Evolutionary conservation across 2,329 filamentous ascomycete genomes (phyloP).

Genomic region (Cadophora sp.): DNA sequence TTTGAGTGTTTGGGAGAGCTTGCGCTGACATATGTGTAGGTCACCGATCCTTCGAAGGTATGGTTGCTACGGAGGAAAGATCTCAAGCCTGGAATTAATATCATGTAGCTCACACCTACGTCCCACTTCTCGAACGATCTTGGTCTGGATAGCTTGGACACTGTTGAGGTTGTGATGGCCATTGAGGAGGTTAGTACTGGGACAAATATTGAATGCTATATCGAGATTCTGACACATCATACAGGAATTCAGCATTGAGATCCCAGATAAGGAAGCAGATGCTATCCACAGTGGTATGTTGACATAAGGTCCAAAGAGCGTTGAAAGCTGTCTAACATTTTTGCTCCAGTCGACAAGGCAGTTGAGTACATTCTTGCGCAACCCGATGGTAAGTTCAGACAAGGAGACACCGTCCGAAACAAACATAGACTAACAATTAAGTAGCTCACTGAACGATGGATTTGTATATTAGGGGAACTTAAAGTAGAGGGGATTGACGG

Average conservation of each 20-base stretch:
- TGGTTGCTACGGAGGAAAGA: constrained; percentile 32
- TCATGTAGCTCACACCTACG: constrained; percentile 73
- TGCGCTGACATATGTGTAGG: constrained; percentile 53
- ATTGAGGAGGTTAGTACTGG: constrained; percentile 82
- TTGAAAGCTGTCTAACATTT: constrained; percentile 36
- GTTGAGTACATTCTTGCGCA: constrained; percentile 77
- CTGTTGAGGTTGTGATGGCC: constrained; percentile 99
- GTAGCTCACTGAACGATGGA: constrained; percentile 42
- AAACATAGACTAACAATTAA: constrained; percentile 22
- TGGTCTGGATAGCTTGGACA: constrained; percentile 95
- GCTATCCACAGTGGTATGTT: constrained; percentile 76
- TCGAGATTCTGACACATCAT: constrained; percentile 39
- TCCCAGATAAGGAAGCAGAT: constrained; percentile 81
- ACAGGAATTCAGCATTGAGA: constrained; percentile 75
- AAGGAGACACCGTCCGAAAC: neutral
- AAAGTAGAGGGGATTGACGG: constrained; percentile 21
- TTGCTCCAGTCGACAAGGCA: constrained; percentile 70
- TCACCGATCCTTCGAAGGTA: constrained; percentile 71
- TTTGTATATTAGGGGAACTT: constrained; percentile 40
- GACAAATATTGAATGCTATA: neutral
- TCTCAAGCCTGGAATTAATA: neutral
- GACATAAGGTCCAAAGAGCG: neutral
- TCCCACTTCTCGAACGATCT: constrained; percentile 98
- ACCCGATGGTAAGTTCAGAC: constrained; percentile 68
- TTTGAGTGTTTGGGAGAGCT: constrained; percentile 14